phyloP scores from a whole-genome alignment of 2,329 filamentous ascomycete species.

The Colletotrichum noveboracense region DNA sequence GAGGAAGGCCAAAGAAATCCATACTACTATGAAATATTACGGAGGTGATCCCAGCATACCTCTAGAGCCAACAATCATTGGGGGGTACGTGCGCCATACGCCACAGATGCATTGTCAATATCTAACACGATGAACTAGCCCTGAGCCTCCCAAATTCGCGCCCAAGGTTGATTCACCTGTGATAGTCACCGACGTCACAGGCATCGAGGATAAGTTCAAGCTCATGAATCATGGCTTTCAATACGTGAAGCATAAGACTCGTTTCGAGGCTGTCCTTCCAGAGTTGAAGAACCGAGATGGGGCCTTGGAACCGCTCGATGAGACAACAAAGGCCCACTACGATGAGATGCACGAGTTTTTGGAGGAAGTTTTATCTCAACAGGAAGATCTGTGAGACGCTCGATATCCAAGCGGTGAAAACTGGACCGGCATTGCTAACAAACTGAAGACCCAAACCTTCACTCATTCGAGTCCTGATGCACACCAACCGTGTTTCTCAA shows the following conservation, averaged over 20 bases:
- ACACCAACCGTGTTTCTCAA: not conserved
- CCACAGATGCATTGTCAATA: not conserved
- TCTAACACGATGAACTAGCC: not conserved
- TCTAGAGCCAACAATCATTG: not conserved
- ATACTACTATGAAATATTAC: not conserved
- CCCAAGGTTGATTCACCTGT: not conserved
- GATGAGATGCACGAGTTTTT: not conserved
- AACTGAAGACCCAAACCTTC: not conserved
- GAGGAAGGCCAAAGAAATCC: not conserved
- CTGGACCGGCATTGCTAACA: not conserved
- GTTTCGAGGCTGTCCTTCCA: not conserved
- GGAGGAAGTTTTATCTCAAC: not conserved
- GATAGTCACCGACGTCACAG: not conserved
- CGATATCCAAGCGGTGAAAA: fast-evolving
- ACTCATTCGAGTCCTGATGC: not conserved
- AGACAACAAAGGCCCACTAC: not conserved
- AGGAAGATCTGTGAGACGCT: not conserved
- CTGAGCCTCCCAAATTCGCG: not conserved
- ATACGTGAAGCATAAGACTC: not conserved
- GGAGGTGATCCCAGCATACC: not conserved
- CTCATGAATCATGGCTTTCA: not conserved
- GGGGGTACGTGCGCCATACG: not conserved
- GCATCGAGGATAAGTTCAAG: not conserved
- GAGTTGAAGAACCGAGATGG: not conserved
- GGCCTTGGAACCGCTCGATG: not conserved